Percentiles rank a stretch among this genome's conserved stretches.
These are phyloP conservation scores for Verticillium dahliae DNA, from an alignment of 2,329 filamentous ascomycete species.

Conservation along the genomic window DNA sequence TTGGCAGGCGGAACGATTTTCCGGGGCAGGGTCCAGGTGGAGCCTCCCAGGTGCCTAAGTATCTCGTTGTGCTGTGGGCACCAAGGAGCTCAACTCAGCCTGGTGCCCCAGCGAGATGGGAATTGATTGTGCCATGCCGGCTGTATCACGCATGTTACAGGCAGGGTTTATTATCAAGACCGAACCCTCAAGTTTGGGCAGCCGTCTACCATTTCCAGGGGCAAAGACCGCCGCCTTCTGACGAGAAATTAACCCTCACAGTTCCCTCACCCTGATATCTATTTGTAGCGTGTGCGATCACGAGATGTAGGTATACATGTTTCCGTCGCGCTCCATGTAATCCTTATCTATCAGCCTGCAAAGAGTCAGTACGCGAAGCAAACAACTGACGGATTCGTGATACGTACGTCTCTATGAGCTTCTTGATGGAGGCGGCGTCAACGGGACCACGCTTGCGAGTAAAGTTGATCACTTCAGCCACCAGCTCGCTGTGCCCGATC, in stretches of 20 bases:
- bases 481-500: slow-evolving; percentile 79
- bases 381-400: neutral
- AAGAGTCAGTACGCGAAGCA: slow-evolving; percentile 17
- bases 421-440: slow-evolving; percentile 84
- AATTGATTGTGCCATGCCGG: no score
- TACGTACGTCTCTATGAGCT: slow-evolving; percentile 87
- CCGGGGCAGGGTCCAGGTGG: slow-evolving; percentile 1
- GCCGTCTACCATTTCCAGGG: no score
- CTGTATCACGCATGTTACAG: no score
- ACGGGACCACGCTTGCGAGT: slow-evolving; percentile 82
- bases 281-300: slow-evolving; percentile 24
- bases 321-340: slow-evolving; percentile 77
- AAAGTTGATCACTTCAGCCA: slow-evolving; percentile 86
- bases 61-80: no score
- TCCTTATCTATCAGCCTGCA: slow-evolving; percentile 83
- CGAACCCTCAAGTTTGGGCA: no score
- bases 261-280: neutral
- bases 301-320: slow-evolving; percentile 64
- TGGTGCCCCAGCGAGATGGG: no score
- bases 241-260: no score
- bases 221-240: no score
- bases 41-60: neutral
- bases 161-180: no score
- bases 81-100: no score
- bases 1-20: slow-evolving; percentile 14